Conservation (phyloP, 2,329 filamentous ascomycete species). For the Ascochyta lentis region DNA sequence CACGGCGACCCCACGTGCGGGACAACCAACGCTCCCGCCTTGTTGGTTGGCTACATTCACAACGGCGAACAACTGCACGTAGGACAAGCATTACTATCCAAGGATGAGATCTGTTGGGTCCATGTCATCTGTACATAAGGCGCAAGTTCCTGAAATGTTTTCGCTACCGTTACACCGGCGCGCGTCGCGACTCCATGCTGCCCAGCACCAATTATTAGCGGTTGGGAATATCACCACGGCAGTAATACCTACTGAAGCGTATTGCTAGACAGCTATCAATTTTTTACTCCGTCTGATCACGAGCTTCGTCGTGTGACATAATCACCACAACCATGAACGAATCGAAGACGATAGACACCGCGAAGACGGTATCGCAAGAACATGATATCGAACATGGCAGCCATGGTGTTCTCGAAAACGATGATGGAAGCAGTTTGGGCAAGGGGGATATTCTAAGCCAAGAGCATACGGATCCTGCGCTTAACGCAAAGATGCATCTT, state of each 20-base stretch:
- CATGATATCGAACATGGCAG: slow-evolving; percentile 17
- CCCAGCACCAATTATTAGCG: not conserved
- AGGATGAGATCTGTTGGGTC: not conserved
- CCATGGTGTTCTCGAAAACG: not conserved
- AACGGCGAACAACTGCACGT: slow-evolving; percentile 2
- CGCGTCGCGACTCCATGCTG: not conserved
- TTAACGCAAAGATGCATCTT: slow-evolving; percentile 72
- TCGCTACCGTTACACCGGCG: slow-evolving; percentile 4
- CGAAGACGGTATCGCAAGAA: slow-evolving; percentile 15
- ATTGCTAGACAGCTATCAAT: not conserved
- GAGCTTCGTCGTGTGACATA: not conserved
- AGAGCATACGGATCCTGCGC: slow-evolving; percentile 66
- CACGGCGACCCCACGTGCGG: slow-evolving; percentile 10
- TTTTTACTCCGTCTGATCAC: not conserved
- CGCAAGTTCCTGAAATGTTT: not conserved
- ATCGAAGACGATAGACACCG: not conserved
- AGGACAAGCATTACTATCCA: slow-evolving; percentile 8
- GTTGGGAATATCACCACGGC: not conserved
- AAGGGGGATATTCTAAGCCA: slow-evolving; percentile 62
- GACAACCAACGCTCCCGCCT: not conserved
- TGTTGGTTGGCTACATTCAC: slow-evolving; percentile 5
- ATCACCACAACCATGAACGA: not conserved
- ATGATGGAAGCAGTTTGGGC: slow-evolving; percentile 22
- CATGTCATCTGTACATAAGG: slow-evolving; percentile 2
- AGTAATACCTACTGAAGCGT: not conserved